phyloP scores from a whole-genome alignment of 805 yeast genomes.

The Pichia eremophila region DNA sequence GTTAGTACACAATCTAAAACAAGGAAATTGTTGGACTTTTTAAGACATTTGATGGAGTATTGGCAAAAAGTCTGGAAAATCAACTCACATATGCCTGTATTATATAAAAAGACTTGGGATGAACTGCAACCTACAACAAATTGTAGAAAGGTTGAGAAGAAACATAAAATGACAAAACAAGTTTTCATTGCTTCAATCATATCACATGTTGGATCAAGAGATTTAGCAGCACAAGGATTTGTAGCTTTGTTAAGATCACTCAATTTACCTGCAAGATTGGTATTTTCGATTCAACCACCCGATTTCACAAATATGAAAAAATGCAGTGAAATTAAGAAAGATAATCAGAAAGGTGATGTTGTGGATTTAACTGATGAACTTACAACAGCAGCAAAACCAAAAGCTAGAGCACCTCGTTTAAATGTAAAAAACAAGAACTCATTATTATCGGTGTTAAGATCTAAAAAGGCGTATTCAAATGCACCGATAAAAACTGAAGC shows the following conservation, averaged over 20 bases:
- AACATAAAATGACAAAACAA: conserved; percentile 23
- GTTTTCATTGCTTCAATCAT: conserved; percentile 37
- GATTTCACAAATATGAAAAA: conserved; percentile 49
- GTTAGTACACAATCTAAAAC: conserved; percentile 36
- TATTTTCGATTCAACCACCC: conserved; percentile 84
- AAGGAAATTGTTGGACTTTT: conserved; percentile 64
- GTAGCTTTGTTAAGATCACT: conserved; percentile 64
- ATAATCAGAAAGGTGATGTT: conserved; percentile 8
- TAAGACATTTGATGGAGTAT: conserved; percentile 53
- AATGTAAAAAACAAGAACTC: neutral
- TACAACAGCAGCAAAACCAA: neutral
- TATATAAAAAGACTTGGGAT: conserved; percentile 38
- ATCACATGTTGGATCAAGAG: conserved; percentile 58
- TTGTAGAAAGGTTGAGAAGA: neutral
- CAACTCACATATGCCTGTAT: conserved; percentile 38
- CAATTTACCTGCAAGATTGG: conserved; percentile 62
- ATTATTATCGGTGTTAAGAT: conserved; percentile 17
- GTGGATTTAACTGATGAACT: neutral
- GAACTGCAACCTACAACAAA: conserved; percentile 25
- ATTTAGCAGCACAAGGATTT: conserved; percentile 80
- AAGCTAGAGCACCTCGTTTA: neutral
- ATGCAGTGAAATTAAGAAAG: conserved; percentile 1
- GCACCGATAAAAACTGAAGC: conserved; percentile 1
- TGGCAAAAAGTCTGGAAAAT: conserved; percentile 36
- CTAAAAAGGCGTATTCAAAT: conserved; percentile 16